Conservation (phyloP, 1,139 yeast genomes). For the Pichia sp. region DNA sequence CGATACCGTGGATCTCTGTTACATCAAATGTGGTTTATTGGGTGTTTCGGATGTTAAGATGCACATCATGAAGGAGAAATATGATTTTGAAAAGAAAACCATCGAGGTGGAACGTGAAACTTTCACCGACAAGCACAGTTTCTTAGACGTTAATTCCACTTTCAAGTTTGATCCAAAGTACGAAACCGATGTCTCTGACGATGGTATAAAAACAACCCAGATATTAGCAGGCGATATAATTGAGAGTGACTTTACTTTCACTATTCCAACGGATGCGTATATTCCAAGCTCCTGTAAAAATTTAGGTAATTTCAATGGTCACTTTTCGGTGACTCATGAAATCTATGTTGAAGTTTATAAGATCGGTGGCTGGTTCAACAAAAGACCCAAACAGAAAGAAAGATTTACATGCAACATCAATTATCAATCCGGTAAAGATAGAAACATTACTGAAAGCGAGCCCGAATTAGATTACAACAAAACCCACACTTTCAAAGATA, state of each 20-base stretch:
- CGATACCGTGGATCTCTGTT: too few species aligned
- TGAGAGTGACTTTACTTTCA: conserved; percentile 2
- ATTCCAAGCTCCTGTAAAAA: conserved; percentile 10
- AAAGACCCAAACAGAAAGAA: not conserved
- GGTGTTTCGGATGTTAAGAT: too few species aligned
- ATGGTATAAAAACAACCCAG: too few species aligned
- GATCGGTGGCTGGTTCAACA: not conserved
- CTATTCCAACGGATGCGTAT: conserved; percentile 7
- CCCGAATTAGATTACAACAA: not conserved
- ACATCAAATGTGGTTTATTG: too few species aligned
- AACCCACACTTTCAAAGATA: conserved; percentile 14
- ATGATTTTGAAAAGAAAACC: too few species aligned
- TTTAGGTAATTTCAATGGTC: conserved; percentile 10
- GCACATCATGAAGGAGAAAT: too few species aligned
- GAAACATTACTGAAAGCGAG: not conserved
- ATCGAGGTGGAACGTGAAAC: too few species aligned
- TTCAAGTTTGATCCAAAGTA: too few species aligned
- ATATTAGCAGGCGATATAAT: too few species aligned
- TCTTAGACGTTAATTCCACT: too few species aligned
- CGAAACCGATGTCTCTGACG: too few species aligned
- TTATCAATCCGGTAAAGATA: conserved; percentile 13
- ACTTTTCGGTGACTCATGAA: conserved; percentile 7
- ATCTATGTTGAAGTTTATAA: conserved; percentile 9
- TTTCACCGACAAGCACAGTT: too few species aligned
- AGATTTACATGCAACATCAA: not conserved